Evolutionary conservation across 768 basidiomycete species (phyloP).

Genomic region (Boletus fagicola): DNA sequence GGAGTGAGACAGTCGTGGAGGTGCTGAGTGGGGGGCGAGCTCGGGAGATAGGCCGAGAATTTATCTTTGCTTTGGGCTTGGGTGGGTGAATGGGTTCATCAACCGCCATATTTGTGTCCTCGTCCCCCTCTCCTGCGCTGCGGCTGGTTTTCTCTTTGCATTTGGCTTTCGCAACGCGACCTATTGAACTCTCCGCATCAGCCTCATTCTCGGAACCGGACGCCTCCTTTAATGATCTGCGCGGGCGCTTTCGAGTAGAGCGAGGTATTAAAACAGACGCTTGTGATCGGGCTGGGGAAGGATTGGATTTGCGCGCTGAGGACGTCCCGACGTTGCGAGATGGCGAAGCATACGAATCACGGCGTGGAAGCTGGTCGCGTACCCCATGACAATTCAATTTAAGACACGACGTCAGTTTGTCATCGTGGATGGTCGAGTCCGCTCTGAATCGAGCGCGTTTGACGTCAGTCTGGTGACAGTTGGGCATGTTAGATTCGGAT

Average conservation of each 20-base stretch:
- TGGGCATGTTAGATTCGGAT: neutral
- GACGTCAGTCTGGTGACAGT: constrained; percentile 51
- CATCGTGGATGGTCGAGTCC: constrained; percentile 63
- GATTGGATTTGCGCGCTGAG: constrained; percentile 23
- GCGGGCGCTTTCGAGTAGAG: constrained; percentile 25
- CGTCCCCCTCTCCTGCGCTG: neutral
- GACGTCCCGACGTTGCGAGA: constrained; percentile 6
- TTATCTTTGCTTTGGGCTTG: constrained; percentile 14
- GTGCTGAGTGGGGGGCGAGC: constrained; percentile 6
- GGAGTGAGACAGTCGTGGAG: neutral
- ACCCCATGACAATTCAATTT: constrained; percentile 53
- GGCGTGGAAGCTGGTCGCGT: constrained; percentile 20
- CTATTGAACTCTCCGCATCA: constrained; percentile 7
- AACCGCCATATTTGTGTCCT: constrained; percentile 6
- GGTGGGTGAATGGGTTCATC: constrained; percentile 8
- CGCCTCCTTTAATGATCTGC: constrained; percentile 20
- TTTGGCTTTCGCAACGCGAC: constrained; percentile 10
- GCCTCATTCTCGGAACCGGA: constrained; percentile 22
- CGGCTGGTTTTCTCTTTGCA: constrained; percentile 1
- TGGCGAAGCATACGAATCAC: neutral
- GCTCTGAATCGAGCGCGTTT: constrained; percentile 79
- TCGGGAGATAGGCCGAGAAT: constrained; percentile 14
- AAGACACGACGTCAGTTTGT: constrained; percentile 65
- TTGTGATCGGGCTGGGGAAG: constrained; percentile 26
- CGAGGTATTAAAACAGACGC: constrained; percentile 6